Percentiles rank a stretch among this genome's conserved stretches.
phyloP scores from a whole-genome alignment of 1,139 yeast species.

The Taiozyma sp. region DNA sequence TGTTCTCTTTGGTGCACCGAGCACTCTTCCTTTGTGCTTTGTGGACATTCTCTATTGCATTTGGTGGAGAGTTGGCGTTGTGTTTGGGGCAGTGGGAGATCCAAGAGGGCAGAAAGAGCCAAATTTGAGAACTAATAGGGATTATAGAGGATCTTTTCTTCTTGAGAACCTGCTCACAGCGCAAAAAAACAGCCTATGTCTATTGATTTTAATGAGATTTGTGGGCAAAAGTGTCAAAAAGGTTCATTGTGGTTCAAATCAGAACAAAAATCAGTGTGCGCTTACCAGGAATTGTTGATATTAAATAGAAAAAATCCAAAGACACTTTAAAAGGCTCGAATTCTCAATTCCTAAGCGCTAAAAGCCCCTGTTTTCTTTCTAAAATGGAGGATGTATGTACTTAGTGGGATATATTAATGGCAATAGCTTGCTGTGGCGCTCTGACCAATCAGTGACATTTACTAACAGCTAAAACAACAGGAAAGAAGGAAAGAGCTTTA shows the following conservation, averaged over 20 bases:
- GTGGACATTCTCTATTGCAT: constrained; percentile 5
- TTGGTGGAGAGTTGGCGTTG: neutral
- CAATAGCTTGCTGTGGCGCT: neutral
- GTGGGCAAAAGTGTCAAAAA: too few species aligned
- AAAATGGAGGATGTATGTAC: neutral
- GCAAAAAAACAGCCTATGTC: neutral
- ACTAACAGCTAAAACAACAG: neutral
- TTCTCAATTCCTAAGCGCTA: neutral
- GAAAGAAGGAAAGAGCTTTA: constrained; percentile 21
- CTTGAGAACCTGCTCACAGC: too few species aligned
- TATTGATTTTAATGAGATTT: neutral
- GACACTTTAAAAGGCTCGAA: neutral
- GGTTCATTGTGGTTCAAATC: neutral
- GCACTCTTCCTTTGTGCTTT: constrained; percentile 7
- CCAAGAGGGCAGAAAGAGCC: neutral
- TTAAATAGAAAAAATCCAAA: neutral
- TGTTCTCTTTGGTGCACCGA: constrained; percentile 4
- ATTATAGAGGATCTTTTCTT: too few species aligned
- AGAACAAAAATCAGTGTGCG: neutral
- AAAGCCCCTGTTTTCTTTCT: neutral
- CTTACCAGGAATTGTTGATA: neutral
- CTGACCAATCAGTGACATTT: neutral
- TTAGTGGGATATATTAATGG: too few species aligned
- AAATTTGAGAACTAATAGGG: neutral
- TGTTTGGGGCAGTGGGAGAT: neutral